Conservation (phyloP, 352 stramenopile genomes). For the Elongisporangium anandrum region DNA sequence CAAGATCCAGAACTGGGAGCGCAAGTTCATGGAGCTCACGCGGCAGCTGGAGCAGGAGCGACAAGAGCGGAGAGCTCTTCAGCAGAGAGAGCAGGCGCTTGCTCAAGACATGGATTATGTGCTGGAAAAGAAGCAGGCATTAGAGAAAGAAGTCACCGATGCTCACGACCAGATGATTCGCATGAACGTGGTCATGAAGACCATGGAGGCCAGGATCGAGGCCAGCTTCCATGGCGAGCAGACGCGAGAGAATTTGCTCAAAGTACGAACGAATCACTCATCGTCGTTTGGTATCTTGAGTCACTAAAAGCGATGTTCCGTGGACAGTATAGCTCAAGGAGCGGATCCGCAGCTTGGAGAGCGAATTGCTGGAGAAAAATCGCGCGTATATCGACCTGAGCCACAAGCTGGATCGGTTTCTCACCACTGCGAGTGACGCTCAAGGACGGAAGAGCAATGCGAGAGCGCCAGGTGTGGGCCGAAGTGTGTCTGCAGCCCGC, state of each 20-base stretch:
- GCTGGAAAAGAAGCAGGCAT: conserved; percentile 14
- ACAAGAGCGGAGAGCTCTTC: conserved; percentile 8
- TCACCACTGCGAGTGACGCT: conserved; percentile 2
- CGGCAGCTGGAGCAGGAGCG: conserved; percentile 17
- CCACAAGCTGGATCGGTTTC: conserved; percentile 24
- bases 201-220: conserved; percentile 45
- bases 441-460: neutral
- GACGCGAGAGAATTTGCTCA: conserved; percentile 2
- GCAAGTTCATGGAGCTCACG: conserved; percentile 22
- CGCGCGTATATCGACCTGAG: conserved; percentile 24
- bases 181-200: conserved; percentile 33
- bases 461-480: neutral
- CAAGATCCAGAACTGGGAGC: conserved; percentile 34
- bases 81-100: conserved; percentile 19
- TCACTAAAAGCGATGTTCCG: neutral
- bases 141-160: conserved; percentile 31
- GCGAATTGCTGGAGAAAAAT: conserved; percentile 30
- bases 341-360: conserved; percentile 37
- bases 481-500: neutral
- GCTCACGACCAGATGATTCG: conserved; percentile 48
- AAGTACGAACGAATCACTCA: conserved; percentile 3
- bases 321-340: conserved; percentile 22
- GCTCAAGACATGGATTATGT: conserved; percentile 14
- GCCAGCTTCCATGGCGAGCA: conserved; percentile 18
- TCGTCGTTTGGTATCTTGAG: neutral